Base-by-base conservation (phyloP, 345 rosid genomes). In the Iberis pinnata region DNA sequence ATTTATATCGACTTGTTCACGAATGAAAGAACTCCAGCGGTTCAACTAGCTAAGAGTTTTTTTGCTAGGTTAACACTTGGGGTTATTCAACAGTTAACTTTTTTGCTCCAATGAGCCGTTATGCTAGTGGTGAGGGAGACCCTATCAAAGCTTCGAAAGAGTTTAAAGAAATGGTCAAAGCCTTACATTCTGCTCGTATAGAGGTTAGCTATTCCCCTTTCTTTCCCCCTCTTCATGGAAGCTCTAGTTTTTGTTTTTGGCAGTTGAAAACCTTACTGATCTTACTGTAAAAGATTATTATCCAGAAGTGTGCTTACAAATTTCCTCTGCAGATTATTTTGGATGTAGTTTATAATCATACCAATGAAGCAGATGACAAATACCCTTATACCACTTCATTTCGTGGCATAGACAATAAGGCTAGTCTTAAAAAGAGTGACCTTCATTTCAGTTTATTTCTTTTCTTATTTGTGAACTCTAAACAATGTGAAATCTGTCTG, bases 401-500 rank as follows among this genome's bases (percentile, higher is more conserved):
- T 56, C 95, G 96, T 69, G 98, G 96, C 53, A 84, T 90, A 64
- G 96, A 90, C 72, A 90, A 86, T 63, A 86, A 86, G 92, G 98
- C 73, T 51, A 64, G 37, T 49, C 41, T 10, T 18, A 18, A 66
- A 29, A 51, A 9, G n/a, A 20, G 12, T 44, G 31, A 29, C 9
- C 12, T 13, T 51, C 32, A 36, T 18, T 10, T 58, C 16, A 29
- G 8, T 33, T 53, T 42, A 47, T 40, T 27, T 26, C 0, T 22
- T 37, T 46, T 38, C 11, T 20, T 22, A 14, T 49, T 12, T 26
- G 39, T 5, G 15, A 42, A 14, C 54, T 51, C 38, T 29, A n/a
- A 48, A 15, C 18, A 9, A 8, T 27, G 36, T 63, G 45, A 53
- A 16, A 66, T 25, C 10, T 47, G 41, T 76, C 24, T 74, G 53